These are phyloP conservation scores for Viola pubescens DNA, from an alignment of 441 rosid genomes.

Conservation along the genomic window DNA sequence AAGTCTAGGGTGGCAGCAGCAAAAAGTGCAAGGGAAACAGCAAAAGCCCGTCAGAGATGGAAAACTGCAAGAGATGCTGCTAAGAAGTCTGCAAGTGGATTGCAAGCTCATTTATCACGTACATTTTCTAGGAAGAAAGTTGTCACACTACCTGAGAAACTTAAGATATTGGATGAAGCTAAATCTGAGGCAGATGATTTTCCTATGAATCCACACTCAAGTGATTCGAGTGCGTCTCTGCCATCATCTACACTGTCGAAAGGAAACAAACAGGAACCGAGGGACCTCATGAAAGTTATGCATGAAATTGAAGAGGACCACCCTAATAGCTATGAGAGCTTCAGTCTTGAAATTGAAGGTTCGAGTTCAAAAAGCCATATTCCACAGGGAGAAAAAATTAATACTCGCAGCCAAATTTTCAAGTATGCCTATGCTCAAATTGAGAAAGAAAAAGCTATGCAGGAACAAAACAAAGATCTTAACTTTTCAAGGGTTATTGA, in stretches of 20 bases:
- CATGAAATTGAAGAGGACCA: constrained; percentile 33
- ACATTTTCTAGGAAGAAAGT: constrained; percentile 55
- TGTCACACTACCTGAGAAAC: constrained; percentile 30
- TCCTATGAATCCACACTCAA: constrained; percentile 23
- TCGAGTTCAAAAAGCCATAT: constrained; percentile 33
- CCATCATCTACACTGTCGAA: constrained; percentile 30
- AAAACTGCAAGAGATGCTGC: constrained; percentile 64
- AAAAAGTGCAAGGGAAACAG: constrained; percentile 57
- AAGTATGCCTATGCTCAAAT: constrained; percentile 65
- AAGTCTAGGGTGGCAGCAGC: constrained; percentile 88
- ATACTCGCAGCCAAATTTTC: constrained; percentile 55
- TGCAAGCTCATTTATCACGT: constrained; percentile 59
- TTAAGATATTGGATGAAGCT: constrained; percentile 39
- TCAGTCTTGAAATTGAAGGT: constrained; percentile 28
- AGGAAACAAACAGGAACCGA: constrained; percentile 34
- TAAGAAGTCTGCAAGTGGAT: constrained; percentile 57
- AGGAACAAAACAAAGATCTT: constrained; percentile 44
- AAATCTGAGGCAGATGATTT: constrained; percentile 31
- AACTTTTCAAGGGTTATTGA: constrained; percentile 70
- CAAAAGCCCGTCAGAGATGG: constrained; percentile 78
- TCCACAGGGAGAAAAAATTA: constrained; percentile 37
- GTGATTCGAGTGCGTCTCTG: constrained; percentile 27
- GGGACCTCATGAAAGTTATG: constrained; percentile 29
- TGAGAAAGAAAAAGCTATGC: constrained; percentile 73
- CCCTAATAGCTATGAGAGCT: constrained; percentile 28